A percentile compares a stretch with the other conserved stretches of the same genome.
These are phyloP conservation scores for Suillus placidus DNA, from an alignment of 768 basidiomycete species.

Conservation along the genomic window DNA sequence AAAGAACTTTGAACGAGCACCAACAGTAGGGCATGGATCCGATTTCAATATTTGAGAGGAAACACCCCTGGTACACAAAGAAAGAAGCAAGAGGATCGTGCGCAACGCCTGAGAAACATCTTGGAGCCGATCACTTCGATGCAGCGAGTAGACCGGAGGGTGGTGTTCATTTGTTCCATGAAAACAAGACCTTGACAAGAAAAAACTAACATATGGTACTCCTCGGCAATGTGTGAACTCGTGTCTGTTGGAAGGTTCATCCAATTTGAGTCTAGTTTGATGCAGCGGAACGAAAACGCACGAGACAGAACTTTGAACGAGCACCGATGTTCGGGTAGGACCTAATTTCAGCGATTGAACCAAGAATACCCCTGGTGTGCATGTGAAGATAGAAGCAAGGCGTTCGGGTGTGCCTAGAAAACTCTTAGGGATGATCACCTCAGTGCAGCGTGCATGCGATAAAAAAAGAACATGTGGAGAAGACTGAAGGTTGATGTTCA, in stretches of 20 bases:
- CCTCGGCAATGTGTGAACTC: not conserved
- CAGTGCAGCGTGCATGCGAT: not conserved
- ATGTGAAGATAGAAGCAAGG: not conserved
- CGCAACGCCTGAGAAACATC: not conserved
- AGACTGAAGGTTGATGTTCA: not conserved
- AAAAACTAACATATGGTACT: not conserved
- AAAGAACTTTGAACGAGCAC: too few relatives aligned
- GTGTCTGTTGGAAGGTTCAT: not conserved
- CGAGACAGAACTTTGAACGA: not conserved
- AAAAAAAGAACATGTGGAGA: not conserved
- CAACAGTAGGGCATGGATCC: too few relatives aligned
- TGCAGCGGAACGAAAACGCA: not conserved
- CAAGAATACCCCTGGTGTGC: not conserved
- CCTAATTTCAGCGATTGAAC: not conserved
- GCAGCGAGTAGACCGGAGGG: not conserved
- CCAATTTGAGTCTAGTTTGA: not conserved
- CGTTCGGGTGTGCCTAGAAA: not conserved
- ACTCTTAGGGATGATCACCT: not conserved
- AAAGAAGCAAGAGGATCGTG: not conserved
- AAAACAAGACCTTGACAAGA: not conserved
- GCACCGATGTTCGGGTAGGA: not conserved
- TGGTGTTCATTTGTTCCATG: not conserved
- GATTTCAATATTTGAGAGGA: not conserved
- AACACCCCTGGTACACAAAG: not conserved
- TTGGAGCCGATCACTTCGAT: not conserved